Evolutionary conservation across 139 green algal species (phyloP).

Genomic region (Asterochloris sp.): DNA sequence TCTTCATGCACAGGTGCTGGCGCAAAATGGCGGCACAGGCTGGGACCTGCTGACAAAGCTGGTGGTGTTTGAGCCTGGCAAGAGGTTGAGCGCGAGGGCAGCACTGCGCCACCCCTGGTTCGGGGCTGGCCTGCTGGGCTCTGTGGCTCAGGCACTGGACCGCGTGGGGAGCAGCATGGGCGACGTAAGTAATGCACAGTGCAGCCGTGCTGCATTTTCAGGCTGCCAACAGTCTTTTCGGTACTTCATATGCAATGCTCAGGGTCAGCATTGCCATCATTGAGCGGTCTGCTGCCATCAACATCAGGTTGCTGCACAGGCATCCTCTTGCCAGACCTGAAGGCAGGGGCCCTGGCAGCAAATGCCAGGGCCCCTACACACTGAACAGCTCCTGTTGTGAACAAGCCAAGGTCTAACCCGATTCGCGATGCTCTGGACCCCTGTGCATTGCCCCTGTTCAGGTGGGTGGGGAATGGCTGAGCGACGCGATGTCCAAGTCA

Average conservation of each 20-base stretch:
- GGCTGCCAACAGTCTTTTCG: too few species aligned
- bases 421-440: too few species aligned
- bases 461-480: background rate
- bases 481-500: conserved; percentile 21
- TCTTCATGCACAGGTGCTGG: conserved; percentile 40
- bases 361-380: too few species aligned
- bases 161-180: conserved; percentile 21
- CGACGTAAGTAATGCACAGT: background rate
- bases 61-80: conserved; percentile 26
- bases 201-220: too few species aligned
- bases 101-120: conserved; percentile 59
- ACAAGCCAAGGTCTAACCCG: too few species aligned
- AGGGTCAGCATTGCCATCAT: too few species aligned
- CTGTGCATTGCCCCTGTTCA: background rate
- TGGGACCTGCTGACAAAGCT: conserved; percentile 66
- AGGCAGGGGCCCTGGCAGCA: too few species aligned
- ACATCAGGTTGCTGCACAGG: too few species aligned
- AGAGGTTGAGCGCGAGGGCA: conserved; percentile 34
- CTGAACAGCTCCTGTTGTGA: too few species aligned
- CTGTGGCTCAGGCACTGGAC: conserved; percentile 18
- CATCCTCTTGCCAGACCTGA: too few species aligned
- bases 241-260: too few species aligned
- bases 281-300: too few species aligned
- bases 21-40: conserved; percentile 51
- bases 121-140: conserved; percentile 4